Evolutionary conservation across 139 green algal genomes (phyloP), one percentile per base, ranked within the genome.

Genomic region (Picochlorum sp.): DNA sequence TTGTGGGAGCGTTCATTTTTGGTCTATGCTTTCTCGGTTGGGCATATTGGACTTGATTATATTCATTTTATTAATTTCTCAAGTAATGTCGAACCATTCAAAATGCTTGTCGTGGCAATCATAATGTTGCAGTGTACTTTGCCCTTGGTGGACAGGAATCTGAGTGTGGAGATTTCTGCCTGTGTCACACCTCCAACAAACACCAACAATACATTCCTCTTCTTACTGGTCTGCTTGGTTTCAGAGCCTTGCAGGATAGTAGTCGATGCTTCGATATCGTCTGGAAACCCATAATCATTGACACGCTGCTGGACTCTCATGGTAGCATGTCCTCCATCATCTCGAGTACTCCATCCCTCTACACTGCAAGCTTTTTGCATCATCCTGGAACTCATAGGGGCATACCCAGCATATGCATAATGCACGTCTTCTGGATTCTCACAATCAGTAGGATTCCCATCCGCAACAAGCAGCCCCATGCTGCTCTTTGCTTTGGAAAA

Each of bases 171-270:
- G 15, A 96, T 91, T 74, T 96, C 90, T 10, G 86, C 82, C 50
- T 84, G 94, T 10, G 90, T 96, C 4, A 92, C 80, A 4, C 90
- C 90, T 11, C 90, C 90, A 15, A 96, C 73, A 60, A 96, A 92
- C 13, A 89, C 78, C 14, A 96, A 81, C 54, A 95, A 31, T 34
- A 92, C 86, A 16, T 63, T 78, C 47, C 50, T 60, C 49, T n/a
- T 6, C 8, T 71, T 28, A 21, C n/a, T 58, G 2, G 57, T 24
- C 5, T 28, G 6, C 16, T 16, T 20, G 50, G 11, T 0, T 24
- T 31, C 62, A 51, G 50, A 28, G 4, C 28, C 28, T 30, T 30
- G 28, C 28, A 4, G 1, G 31, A 6, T 18, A 10, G n/a, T 30
- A 7, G 24, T 28, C 24, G 8, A 26, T 55, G 41, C 49, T 60